A percentile compares a stretch with the other conserved stretches of the same genome.
Conservation (phyloP, 108 stramenopile species). For the Craspedostauros australis region DNA sequence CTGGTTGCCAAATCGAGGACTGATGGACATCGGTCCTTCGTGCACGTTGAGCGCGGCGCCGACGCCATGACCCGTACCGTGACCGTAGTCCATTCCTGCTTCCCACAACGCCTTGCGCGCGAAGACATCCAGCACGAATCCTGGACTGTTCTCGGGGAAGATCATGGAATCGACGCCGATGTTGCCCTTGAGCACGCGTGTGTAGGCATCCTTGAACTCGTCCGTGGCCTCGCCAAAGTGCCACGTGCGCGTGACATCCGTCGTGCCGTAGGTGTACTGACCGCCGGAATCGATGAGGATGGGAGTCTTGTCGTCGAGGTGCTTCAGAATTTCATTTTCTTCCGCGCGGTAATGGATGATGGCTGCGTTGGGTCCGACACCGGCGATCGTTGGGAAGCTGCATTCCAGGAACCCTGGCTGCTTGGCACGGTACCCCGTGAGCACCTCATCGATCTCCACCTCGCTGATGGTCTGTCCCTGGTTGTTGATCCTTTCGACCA, state of each 20-base stretch:
- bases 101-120: constrained; percentile 90
- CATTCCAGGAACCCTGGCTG: constrained; percentile 76
- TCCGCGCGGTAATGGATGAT: constrained; percentile 93
- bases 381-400: constrained; percentile 94
- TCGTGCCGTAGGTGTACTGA: constrained; percentile 95
- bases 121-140: constrained; percentile 92
- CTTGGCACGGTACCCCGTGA: constrained; percentile 70
- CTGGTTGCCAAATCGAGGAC: constrained; percentile 61
- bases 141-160: constrained; percentile 92
- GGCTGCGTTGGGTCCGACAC: constrained; percentile 92
- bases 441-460: constrained; percentile 81
- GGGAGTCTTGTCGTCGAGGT: constrained; percentile 58
- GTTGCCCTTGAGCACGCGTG: constrained; percentile 93
- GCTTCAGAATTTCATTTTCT: constrained; percentile 55
- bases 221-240: constrained; percentile 82
- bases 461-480: constrained; percentile 74
- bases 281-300: constrained; percentile 92
- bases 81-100: constrained; percentile 89
- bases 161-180: constrained; percentile 87
- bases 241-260: constrained; percentile 96
- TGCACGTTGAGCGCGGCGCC: constrained; percentile 96
- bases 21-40: constrained; percentile 87
- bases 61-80: constrained; percentile 98
- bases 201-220: constrained; percentile 76
- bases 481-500: constrained; percentile 58